Conservation (phyloP, 768 basidiomycete species). For the Panellus pusillus region DNA sequence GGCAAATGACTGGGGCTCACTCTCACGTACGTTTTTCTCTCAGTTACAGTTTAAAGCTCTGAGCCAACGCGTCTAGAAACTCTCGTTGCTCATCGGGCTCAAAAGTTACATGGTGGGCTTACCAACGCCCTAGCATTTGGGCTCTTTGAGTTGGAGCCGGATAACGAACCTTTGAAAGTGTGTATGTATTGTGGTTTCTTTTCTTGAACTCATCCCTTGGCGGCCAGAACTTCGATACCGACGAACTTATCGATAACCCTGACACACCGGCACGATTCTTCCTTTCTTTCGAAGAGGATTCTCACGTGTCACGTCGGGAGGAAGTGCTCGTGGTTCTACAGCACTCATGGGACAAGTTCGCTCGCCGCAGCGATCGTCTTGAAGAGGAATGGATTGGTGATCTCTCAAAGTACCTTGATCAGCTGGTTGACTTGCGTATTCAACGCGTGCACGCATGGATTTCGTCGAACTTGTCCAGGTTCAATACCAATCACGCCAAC, state of each 20-base stretch:
- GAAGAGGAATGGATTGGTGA: constrained; percentile 45
- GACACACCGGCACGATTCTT: constrained; percentile 42
- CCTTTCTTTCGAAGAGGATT: constrained; percentile 12
- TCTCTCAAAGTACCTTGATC: constrained; percentile 39
- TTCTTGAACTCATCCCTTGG: neutral
- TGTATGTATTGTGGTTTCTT: neutral
- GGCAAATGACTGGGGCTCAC: constrained; percentile 66
- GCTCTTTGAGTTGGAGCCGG: constrained; percentile 43
- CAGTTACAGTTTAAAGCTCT: neutral
- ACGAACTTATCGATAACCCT: constrained; percentile 34
- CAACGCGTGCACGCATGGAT: constrained; percentile 54
- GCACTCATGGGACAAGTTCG: constrained; percentile 31
- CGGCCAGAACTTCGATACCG: constrained; percentile 55
- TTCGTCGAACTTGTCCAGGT: constrained; percentile 45
- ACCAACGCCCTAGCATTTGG: constrained; percentile 51
- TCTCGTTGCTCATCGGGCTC: constrained; percentile 48
- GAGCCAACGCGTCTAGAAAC: constrained; percentile 35
- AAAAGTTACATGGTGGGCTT: constrained; percentile 41
- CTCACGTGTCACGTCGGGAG: constrained; percentile 23
- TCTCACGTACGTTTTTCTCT: constrained; percentile 53
- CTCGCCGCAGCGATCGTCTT: constrained; percentile 31
- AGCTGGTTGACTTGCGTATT: constrained; percentile 42
- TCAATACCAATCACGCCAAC: constrained; percentile 43
- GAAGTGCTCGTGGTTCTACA: constrained; percentile 24
- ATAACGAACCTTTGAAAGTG: constrained; percentile 53